Evolutionary conservation across 176 grass and related monocot genomes (phyloP).

Genomic region (Dactylis glomerata): DNA sequence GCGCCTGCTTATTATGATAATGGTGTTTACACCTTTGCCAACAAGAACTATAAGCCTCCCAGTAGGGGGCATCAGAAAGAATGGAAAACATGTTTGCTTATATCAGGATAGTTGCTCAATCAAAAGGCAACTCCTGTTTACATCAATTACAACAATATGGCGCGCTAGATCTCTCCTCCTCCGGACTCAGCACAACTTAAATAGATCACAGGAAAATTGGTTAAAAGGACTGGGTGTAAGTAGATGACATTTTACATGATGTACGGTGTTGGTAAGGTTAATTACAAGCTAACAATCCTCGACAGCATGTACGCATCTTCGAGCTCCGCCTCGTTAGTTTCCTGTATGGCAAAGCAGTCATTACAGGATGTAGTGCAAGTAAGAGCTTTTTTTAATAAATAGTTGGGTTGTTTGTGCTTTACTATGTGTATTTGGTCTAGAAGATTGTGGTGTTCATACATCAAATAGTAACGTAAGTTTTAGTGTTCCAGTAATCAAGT

Average conservation of each 20-base stretch:
- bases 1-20: slow-evolving; percentile 11
- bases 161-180: slow-evolving; percentile 10
- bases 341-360: slow-evolving; percentile 27
- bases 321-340: slow-evolving; percentile 48
- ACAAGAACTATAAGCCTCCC: slow-evolving; percentile 14
- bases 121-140: slow-evolving; percentile 51
- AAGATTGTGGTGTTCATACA: background rate
- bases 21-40: slow-evolving; percentile 38
- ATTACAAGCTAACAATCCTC: slow-evolving; percentile 68
- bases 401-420: background rate
- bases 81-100: slow-evolving; percentile 17
- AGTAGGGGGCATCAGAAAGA: background rate
- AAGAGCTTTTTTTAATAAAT: background rate
- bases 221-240: slow-evolving; percentile 17
- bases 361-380: background rate
- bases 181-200: slow-evolving; percentile 9
- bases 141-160: slow-evolving; percentile 34
- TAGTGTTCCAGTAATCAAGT: background rate
- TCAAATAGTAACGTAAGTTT: background rate
- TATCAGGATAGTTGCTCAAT: slow-evolving; percentile 37
- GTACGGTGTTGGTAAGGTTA: slow-evolving; percentile 42
- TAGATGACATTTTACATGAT: slow-evolving; percentile 47
- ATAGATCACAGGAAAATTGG: slow-evolving; percentile 19
- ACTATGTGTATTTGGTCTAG: background rate
- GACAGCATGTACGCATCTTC: slow-evolving; percentile 75